phyloP scores from a whole-genome alignment of 345 rosid species.

The Salix udensis region DNA sequence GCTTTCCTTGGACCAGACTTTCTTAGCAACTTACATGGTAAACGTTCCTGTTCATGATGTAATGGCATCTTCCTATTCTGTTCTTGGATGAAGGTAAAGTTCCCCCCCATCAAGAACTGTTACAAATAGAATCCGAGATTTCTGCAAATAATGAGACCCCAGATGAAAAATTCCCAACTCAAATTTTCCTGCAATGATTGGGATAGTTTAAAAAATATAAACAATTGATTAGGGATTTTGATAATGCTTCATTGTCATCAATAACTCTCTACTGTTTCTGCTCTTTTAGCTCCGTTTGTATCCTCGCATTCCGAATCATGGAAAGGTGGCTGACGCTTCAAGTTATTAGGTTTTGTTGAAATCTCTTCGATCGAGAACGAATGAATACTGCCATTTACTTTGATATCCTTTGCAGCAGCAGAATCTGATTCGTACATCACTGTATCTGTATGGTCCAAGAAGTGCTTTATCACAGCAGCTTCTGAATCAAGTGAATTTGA shows the following conservation, averaged over 20 bases:
- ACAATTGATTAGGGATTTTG: conserved; percentile 19
- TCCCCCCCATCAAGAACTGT: conserved; percentile 14
- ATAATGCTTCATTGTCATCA: conserved; percentile 3
- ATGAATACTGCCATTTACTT: conserved; percentile 9
- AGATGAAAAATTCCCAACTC: conserved; percentile 22
- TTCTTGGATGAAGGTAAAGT: conserved; percentile 4
- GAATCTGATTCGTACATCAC: conserved; percentile 8
- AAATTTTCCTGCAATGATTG: conserved; percentile 19
- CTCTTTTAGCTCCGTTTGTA: conserved; percentile 20
- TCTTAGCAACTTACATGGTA: not conserved
- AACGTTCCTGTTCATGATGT: not conserved
- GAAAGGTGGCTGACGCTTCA: conserved; percentile 19
- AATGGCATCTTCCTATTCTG: not conserved
- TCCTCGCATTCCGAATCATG: conserved; percentile 9
- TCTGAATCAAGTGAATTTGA: conserved; percentile 6
- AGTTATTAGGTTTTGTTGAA: conserved; percentile 7
- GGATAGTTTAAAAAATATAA: conserved; percentile 21
- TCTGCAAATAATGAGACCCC: conserved; percentile 48
- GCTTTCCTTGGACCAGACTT: not conserved
- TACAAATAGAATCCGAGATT: conserved; percentile 37
- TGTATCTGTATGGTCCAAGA: not conserved
- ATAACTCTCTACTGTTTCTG: conserved; percentile 14
- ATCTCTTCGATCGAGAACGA: conserved; percentile 7
- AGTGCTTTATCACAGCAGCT: conserved; percentile 12
- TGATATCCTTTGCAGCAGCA: conserved; percentile 7